Percentiles rank a stretch among this genome's conserved stretches.
These are phyloP conservation scores for Amanita muscaria DNA, from an alignment of 768 basidiomycete species.

Conservation along the genomic window DNA sequence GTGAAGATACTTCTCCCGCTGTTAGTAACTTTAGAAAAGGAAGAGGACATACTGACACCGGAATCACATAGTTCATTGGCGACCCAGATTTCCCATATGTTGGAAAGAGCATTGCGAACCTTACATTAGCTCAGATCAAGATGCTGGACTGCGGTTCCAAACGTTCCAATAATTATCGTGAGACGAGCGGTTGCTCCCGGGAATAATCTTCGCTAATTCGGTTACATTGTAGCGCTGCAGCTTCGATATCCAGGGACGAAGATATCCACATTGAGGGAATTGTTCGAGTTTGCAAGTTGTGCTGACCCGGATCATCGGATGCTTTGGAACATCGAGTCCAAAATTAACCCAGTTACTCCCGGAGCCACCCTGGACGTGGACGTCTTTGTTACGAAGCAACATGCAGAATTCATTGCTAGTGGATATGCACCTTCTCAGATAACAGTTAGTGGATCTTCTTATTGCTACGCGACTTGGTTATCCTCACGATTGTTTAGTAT, in stretches of 20 bases:
- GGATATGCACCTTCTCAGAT: constrained; percentile 52
- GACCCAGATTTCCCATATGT: constrained; percentile 68
- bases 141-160: constrained; percentile 75
- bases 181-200: constrained; percentile 13
- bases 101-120: constrained; percentile 66
- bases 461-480: background rate
- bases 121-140: constrained; percentile 71
- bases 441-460: constrained; percentile 35
- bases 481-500: constrained; percentile 32
- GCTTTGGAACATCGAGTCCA: constrained; percentile 74
- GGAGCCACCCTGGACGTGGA: constrained; percentile 44
- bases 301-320: constrained; percentile 56
- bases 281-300: constrained; percentile 71
- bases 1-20: constrained; percentile 52
- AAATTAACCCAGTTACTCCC: constrained; percentile 49
- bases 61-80: constrained; percentile 35
- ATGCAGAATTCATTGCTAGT: constrained; percentile 47
- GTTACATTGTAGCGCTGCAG: constrained; percentile 47
- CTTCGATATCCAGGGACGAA: constrained; percentile 57
- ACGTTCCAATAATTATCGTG: constrained; percentile 51
- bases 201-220: background rate
- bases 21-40: constrained; percentile 27
- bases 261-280: constrained; percentile 64
- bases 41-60: constrained; percentile 2
- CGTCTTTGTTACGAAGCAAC: constrained; percentile 56